Percentiles rank a stretch among this genome's conserved stretches.
Conservation (phyloP, 768 basidiomycete species). For the Suillus discolor region DNA sequence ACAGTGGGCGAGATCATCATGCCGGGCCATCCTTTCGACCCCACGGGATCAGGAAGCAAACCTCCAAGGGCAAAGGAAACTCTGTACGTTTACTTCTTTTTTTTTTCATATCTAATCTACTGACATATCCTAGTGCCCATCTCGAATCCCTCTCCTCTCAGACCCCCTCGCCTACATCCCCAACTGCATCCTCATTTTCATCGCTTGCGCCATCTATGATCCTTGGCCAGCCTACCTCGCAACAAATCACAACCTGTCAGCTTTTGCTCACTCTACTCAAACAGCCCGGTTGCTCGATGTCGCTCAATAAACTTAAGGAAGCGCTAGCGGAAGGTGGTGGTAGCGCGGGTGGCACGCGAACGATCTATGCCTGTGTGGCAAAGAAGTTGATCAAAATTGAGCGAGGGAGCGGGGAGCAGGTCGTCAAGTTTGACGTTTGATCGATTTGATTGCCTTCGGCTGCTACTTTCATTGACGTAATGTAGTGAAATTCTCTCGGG, state of each 20-base stretch:
- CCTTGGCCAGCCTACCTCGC: conserved; percentile 51
- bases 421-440: conserved; percentile 69
- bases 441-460: conserved; percentile 28
- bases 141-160: conserved; percentile 57
- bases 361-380: conserved; percentile 79
- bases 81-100: conserved; percentile 45
- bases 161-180: conserved; percentile 56
- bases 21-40: conserved; percentile 49
- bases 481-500: neutral
- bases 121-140: conserved; percentile 44
- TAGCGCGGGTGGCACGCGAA: conserved; percentile 55
- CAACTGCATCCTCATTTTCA: conserved; percentile 56
- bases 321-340: conserved; percentile 45
- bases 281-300: conserved; percentile 55
- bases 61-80: conserved; percentile 60
- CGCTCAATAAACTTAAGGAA: conserved; percentile 65
- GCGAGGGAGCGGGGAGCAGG: conserved; percentile 71
- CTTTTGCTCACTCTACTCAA: conserved; percentile 62
- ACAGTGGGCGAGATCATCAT: conserved; percentile 66
- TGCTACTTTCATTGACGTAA: neutral
- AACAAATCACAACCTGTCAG: conserved; percentile 73
- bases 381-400: conserved; percentile 80
- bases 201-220: conserved; percentile 39
- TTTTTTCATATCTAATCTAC: conserved; percentile 5
- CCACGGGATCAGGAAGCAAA: conserved; percentile 35